Base-by-base conservation (phyloP, 257 asterid genomes). In the Ballota nigra region DNA sequence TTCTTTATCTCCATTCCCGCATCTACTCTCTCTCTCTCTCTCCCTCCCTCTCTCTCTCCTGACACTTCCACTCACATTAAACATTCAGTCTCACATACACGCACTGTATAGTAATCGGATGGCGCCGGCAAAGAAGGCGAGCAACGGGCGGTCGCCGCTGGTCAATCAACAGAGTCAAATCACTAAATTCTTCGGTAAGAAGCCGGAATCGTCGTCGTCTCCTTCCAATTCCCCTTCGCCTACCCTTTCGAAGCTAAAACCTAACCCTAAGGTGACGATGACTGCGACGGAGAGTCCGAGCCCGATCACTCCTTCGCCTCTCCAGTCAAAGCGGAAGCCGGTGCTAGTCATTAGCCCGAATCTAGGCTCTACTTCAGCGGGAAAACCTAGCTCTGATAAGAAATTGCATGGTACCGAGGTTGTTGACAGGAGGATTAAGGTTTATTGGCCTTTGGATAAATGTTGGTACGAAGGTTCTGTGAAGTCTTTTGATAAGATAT, bases 61-160 rank as follows among this genome's bases (percentile, higher is more conserved):
- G 26, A 33, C n/a, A 1, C 24, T 26, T 55, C 43, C 38, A 11
- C 70, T 45, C 62, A 8, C 74, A 15, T 47, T 56, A 36, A 33
- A 53, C 43, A 52, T 31, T 41, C n/a, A 76, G 34, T 40, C 26
- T 68, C 41, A 49, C n/a, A 33, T 26, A 51, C n/a, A 11, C 20
- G 41, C 45, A 26, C 29, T 73, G 63, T 61, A 34, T 13, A 63
- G 23, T 5, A 52, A 23, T 55, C 55, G 26, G 34, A 83, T 85
- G 89, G 79, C 80, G 8, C 59, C 96, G 52, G 68, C 85, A 65
- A 88, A 87, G 22, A 86, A 83, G 36, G 0, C 85, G 40, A 89
- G 84, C 83, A 94, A 91, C 72, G 99, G 99, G 33, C 85, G 97
- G 24, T 94, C 99, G 22, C 97, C 99, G 19, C 71, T 88, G 43